Conservation (phyloP, 2,329 filamentous ascomycete genomes). For the Botryotinia narcissicola region DNA sequence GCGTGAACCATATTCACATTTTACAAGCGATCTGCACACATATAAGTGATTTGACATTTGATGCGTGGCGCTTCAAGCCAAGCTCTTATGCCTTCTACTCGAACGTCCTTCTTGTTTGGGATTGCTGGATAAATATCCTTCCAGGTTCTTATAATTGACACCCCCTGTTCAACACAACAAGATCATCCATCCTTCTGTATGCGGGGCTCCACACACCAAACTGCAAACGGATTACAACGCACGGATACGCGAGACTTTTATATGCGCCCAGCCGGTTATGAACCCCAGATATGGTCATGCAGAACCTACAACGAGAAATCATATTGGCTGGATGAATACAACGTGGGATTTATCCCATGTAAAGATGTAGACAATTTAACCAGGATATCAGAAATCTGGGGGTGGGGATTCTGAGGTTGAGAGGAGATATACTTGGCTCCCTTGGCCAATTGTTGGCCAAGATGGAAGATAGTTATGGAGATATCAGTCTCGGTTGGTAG, state of each 20-base stretch:
- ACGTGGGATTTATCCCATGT: background rate
- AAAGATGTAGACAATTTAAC: background rate
- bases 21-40: background rate
- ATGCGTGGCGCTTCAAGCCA: background rate
- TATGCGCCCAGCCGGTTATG: slow-evolving; percentile 2
- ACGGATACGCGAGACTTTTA: background rate
- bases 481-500: background rate
- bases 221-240: slow-evolving; percentile 1
- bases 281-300: background rate
- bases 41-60: background rate
- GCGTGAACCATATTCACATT: background rate
- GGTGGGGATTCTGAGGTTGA: background rate
- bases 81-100: background rate
- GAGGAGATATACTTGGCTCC: background rate
- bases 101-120: background rate
- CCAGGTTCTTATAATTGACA: background rate
- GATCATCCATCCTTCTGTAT: background rate
- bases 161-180: background rate
- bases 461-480: background rate
- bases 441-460: slow-evolving; percentile 4
- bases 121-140: slow-evolving; percentile 13
- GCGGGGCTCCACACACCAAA: slow-evolving; percentile 13
- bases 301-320: background rate
- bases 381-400: slow-evolving; percentile 1
- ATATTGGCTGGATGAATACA: slow-evolving; percentile 1